phyloP scores from a whole-genome alignment of 164 flowering plant species.

The Vitis amurensis region DNA sequence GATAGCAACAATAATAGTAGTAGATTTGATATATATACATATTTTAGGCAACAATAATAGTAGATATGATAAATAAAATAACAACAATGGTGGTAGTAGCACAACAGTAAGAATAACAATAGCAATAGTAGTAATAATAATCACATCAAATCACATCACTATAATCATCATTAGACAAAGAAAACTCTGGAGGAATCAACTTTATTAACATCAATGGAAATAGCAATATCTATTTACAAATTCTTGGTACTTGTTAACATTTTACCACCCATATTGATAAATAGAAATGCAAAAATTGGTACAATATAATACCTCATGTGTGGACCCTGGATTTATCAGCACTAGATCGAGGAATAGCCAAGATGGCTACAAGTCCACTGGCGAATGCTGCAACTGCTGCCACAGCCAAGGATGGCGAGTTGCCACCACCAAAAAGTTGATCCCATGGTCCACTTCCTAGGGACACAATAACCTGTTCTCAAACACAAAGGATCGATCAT shows the following conservation, averaged over 20 bases:
- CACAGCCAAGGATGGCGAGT: slow-evolving; percentile 79
- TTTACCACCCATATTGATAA: slow-evolving; percentile 2
- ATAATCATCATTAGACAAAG: background rate
- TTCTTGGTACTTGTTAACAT: background rate
- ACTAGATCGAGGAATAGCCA: slow-evolving; percentile 74
- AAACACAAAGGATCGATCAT: slow-evolving; percentile 17
- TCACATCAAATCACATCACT: background rate
- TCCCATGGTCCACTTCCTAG: slow-evolving; percentile 94
- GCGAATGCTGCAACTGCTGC: slow-evolving; percentile 69
- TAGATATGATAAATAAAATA: no score
- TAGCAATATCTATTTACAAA: slow-evolving; percentile 21
- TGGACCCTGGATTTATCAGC: slow-evolving; percentile 51
- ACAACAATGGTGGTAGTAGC: no score
- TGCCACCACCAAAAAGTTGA: slow-evolving; percentile 90
- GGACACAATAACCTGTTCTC: slow-evolving; percentile 69
- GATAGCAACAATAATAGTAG: no score
- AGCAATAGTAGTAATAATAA: no score
- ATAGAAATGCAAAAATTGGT: slow-evolving; percentile 8
- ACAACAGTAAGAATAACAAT: no score
- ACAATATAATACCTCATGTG: slow-evolving; percentile 41
- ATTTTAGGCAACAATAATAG: no score
- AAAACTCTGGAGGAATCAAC: background rate
- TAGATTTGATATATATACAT: no score
- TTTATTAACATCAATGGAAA: slow-evolving; percentile 6
- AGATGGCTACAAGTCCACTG: slow-evolving; percentile 69